Evolutionary conservation across 2,329 filamentous ascomycete genomes (phyloP), one percentile per base, ranked within the genome.

Genomic region (Monilinia aucupariae): DNA sequence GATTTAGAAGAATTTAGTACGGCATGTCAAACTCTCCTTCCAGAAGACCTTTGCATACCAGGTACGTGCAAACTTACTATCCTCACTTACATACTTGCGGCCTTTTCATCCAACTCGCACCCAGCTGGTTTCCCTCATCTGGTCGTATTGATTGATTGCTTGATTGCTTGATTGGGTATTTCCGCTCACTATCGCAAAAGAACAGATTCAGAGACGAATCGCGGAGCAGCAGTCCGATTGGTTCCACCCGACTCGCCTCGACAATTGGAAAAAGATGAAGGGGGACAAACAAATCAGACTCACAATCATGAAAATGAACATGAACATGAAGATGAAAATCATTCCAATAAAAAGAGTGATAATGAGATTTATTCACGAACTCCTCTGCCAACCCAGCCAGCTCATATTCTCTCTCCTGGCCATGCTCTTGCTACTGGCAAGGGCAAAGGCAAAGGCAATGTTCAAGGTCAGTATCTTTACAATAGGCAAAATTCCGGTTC

Each of bases 321-420:
- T 49, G 55, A 59, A 25, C 17, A 34, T 17, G 45, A 55, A 15
- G 12, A 15, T 20, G 41, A 45, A 15, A 37, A 41, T 32, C 32
- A 63, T 15, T 59, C 34, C 12, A 64, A 65, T 58, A 64, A 59
- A 39, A 64, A 64, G 37, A 53, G 56, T 39, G 54, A 45, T 58
- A 27, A 65, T 34, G 66, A 70, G 22, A 67, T 72, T 66, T 72
- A 73, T 65, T 69, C 68, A 61, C 70, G 71, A 63, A 71, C 72
- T 34, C 70, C 72, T 37, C 64, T 74, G 41, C 72, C 72, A 41
- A 73, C 72, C 10, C 70, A 70, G 49, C 68, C 72, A 51, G 69
- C 69, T 47, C 72, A 74, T 63, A 64, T 73, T 68, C 67, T 72
- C 20, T 66, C 66, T 32, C 68, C 69, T 58, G 65, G 63, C 27